Base-by-base conservation (phyloP, 2,329 filamentous ascomycete genomes). In the Arthrobotrys conoides region DNA sequence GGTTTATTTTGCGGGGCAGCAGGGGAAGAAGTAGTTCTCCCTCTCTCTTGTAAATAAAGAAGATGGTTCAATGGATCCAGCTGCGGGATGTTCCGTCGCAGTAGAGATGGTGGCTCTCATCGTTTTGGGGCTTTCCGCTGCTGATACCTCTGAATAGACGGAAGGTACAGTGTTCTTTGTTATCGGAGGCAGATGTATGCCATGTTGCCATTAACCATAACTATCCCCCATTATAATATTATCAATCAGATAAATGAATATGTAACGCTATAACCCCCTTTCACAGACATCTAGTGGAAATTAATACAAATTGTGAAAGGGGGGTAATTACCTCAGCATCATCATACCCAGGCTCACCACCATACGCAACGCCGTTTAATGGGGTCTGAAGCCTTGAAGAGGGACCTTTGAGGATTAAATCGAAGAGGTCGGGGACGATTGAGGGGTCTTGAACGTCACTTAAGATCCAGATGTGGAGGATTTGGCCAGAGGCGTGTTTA, bases 1-100 rank as follows among this genome's bases (percentile, higher is more conserved):
- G 20, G 72, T 59, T 1, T 76, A 76, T 67, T 76, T 76, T 67
- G 59, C 57, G 9, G 33, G 4, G 9, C 10, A 44, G 5, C n/a
- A 24, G 48, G 38, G 16, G 44, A 48, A 16, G 53, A 57, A 48
- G 27, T 59, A 55, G 4, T 2, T 18, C 12, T 27, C 20, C 24
- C n/a, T n/a, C n/a, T 22, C 8, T 49, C 12, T 24, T 8, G 20
- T 27, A 16, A 20, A 27, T 51, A 27, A 10, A 16, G 48, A 3
- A 2, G 4, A 24, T 24, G n/a, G 18, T 46, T 49, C 36, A 64
- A 33, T 64, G 59, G 1, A 14, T 27, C 59, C 59, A 49, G 22
- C 41, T 64, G 9, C 41, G 38, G 10, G 59, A 64, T 6, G 44
- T 33, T 22, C 59, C 59, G n/a, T 64, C 27, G 5, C 22, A 12